Base-by-base conservation (phyloP, 169 alveolate genomes). In the Plasmodium relictum region DNA sequence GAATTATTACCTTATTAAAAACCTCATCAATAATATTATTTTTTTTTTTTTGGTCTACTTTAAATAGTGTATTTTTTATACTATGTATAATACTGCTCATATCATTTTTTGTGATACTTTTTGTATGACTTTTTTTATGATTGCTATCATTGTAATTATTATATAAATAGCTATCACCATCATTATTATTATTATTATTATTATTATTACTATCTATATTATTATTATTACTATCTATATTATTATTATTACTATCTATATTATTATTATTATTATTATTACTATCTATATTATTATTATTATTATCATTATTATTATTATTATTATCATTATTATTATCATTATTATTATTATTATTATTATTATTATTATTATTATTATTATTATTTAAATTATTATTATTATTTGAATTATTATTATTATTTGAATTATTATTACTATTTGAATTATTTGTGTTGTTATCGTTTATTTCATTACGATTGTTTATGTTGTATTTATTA, bases 1-100 rank as follows among this genome's bases (percentile, higher is more conserved):
- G 91, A 68, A 83, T 83, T 54, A 83, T 83, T 52, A 83, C 85
- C 37, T 83, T 83, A n/a, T 26, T 83, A 37, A 68, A 83, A 52
- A 56, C 70, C 9, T 56, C 58, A 18, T 45, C 54, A 83, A 83
- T 83, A 52, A 83, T 16, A 31, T 74, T 50, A 39, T 69, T 37
- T 56, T 78, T 65, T 31, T 83, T 59, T 52, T 22, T 56, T 31
- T 54, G 18, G 9, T 68, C 44, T 45, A 63, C 69, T 59, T 45
- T 69, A n/a, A 45, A 83, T 16, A 83, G 37, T 4, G 22, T 59
- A 24, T 83, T 83, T 31, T 68, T 68, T 22, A 83, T 18, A 9
- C 45, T 3, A 39, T 68, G 39, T 48, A 83, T n/a, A 44, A 83
- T 52, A 45, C 42, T 42, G n/a, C 14, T 54, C 16, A 52, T 52